Conservation (phyloP, 306 rosid genomes). For the Astragalus membranaceus region DNA sequence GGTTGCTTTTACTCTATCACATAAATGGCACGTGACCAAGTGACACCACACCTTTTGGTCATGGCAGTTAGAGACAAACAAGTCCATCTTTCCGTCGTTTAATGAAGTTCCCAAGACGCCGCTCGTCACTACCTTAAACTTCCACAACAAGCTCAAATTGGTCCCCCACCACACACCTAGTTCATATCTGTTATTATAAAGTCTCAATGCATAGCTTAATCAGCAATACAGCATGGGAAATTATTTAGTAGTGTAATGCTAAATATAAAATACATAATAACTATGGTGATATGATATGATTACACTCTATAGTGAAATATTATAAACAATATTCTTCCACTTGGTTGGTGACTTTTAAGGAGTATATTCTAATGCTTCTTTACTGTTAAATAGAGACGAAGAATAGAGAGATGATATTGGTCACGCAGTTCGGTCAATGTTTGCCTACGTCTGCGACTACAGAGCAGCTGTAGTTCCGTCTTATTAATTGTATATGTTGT, state of each 20-base stretch:
- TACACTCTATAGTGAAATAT: constrained; percentile 2
- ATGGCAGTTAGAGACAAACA: constrained; percentile 34
- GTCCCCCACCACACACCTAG: constrained; percentile 28
- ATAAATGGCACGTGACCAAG: constrained; percentile 36
- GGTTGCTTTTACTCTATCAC: neutral
- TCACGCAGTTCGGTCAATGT: too few species aligned
- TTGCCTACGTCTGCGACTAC: too few species aligned
- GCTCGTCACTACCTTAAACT: constrained; percentile 23
- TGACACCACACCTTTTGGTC: constrained; percentile 34
- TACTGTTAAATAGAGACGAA: too few species aligned
- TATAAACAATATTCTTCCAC: constrained; percentile 29
- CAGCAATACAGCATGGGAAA: neutral
- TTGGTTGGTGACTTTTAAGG: constrained; percentile 8
- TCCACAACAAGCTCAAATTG: constrained; percentile 3
- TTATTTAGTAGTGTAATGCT: neutral
- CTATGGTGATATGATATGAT: neutral
- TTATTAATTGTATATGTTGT: too few species aligned
- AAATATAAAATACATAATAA: constrained; percentile 3
- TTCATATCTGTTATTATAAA: neutral
- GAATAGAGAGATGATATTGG: too few species aligned
- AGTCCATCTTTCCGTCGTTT: constrained; percentile 32
- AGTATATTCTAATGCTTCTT: constrained; percentile 23
- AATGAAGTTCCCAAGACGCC: constrained; percentile 31
- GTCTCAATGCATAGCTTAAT: neutral
- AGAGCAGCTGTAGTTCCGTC: too few species aligned